Percentiles rank a stretch among this genome's conserved stretches.
phyloP scores from a whole-genome alignment of 345 rosid genomes.

The Schrenkiella parvula region DNA sequence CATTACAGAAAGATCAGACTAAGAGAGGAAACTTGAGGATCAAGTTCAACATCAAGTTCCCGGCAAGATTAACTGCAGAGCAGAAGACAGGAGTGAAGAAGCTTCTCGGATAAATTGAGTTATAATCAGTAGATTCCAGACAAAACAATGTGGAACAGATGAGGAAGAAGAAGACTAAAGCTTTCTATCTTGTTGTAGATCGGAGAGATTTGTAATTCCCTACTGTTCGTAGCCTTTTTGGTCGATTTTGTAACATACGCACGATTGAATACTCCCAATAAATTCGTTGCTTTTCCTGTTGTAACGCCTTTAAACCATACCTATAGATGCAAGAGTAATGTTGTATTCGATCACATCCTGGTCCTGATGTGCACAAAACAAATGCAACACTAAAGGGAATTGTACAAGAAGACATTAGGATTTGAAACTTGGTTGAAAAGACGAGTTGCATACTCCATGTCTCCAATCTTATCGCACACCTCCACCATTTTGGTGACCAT shows the following conservation, averaged over 20 bases:
- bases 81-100: slow-evolving; percentile 53
- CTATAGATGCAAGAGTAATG: not conserved
- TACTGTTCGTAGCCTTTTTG: slow-evolving; percentile 10
- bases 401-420: slow-evolving; percentile 49
- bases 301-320: not conserved
- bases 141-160: not conserved
- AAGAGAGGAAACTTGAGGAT: slow-evolving; percentile 53
- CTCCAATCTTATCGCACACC: slow-evolving; percentile 37
- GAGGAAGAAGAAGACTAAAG: not conserved
- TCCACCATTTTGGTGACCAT: slow-evolving; percentile 52
- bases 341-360: not conserved
- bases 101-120: slow-evolving; percentile 28
- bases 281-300: not conserved
- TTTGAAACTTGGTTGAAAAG: slow-evolving; percentile 41
- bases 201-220: not conserved
- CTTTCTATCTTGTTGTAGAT: slow-evolving; percentile 3
- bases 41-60: slow-evolving; percentile 61
- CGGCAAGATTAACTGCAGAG: slow-evolving; percentile 43
- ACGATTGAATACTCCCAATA: not conserved
- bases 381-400: slow-evolving; percentile 42
- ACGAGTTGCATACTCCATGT: slow-evolving; percentile 37
- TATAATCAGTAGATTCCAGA: not conserved
- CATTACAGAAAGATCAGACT: slow-evolving; percentile 49
- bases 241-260: slow-evolving; percentile 18
- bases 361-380: slow-evolving; percentile 34